phyloP scores from a whole-genome alignment of 2,329 filamentous ascomycete species.

The Pseudogymnoascus sp. region DNA sequence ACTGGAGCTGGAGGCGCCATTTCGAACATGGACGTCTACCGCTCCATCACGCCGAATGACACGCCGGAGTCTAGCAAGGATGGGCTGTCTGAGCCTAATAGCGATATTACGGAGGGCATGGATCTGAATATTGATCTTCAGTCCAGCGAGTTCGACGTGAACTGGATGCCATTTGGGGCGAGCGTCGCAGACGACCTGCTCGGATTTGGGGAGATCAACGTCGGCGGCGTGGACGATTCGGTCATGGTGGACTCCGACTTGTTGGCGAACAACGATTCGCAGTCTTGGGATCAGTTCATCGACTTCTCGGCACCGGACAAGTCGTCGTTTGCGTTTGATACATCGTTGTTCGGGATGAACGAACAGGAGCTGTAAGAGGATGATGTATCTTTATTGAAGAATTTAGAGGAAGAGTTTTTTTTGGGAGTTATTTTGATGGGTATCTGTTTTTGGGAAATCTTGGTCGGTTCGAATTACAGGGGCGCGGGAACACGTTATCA shows the following conservation, averaged over 20 bases:
- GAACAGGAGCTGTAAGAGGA: conserved; percentile 12
- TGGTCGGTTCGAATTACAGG: conserved; percentile 12
- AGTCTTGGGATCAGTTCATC: conserved; percentile 41
- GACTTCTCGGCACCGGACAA: conserved; percentile 39
- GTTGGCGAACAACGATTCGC: conserved; percentile 22
- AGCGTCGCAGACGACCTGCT: conserved; percentile 36
- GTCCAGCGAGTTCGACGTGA: conserved; percentile 20
- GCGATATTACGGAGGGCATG: conserved; percentile 49
- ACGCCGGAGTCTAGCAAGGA: conserved; percentile 58
- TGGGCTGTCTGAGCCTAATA: conserved; percentile 50
- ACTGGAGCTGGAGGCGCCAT: conserved; percentile 38
- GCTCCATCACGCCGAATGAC: conserved; percentile 50
- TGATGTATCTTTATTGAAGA: conserved; percentile 16
- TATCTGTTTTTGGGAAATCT: conserved; percentile 12
- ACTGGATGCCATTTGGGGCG: conserved; percentile 38
- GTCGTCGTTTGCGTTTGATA: conserved; percentile 45
- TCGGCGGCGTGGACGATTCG: conserved; percentile 20
- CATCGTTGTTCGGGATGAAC: conserved; percentile 35
- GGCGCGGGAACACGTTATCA: not conserved
- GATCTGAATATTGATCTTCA: conserved; percentile 43
- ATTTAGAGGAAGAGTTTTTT: conserved; percentile 9
- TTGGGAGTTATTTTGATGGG: conserved; percentile 13
- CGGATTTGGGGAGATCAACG: conserved; percentile 32
- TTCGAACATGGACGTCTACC: conserved; percentile 45
- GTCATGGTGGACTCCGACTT: conserved; percentile 23